Evolutionary conservation across 2,329 filamentous ascomycete species (phyloP), one percentile per base, ranked within the genome.

Genomic region (Coniella vitis): DNA sequence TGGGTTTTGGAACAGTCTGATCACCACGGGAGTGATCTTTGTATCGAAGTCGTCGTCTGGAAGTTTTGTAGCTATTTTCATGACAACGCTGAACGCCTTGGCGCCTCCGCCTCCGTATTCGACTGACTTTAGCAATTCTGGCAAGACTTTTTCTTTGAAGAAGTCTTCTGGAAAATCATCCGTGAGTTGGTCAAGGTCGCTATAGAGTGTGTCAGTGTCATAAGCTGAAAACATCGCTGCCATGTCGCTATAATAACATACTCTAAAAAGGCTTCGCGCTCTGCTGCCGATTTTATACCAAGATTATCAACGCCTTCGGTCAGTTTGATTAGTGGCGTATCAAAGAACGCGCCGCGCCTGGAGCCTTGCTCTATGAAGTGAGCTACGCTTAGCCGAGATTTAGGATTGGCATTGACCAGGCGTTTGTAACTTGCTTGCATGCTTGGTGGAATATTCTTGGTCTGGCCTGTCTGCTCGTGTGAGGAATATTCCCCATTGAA

Each of bases 91-190:
- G 52, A 98, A 87, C 0, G 95, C 90, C 61, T 95, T 94, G 0
- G 91, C 87, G 0, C 93, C 93, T 22, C 93, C 93, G 10, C 91
- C 93, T 7, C 93, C 93, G 65, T 96, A 98, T 61, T 98, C 93
- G n/a, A 97, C 90, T 0, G 90, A 95, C 63, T 97, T 98, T n/a
- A 98, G 76, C 25, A 98, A 72, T 63, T 98, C 93, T 0, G 93
- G 93, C 8, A 98, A 74, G 3, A 98, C 83, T 62, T 97, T 98
- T 77, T 95, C 87, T 63, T 94, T 95, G 74, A 97, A 95, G 65
- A 95, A 98, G 52, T 97, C 93, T 62, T 96, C 91, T 0, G 93
- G 93, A 54, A 97, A 96, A 65, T 98, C 90, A 57, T 96, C 89
- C 0, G 89, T 86, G 4, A 96, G 76, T 52, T 86, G 77, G 56